A percentile compares a stretch with the other conserved stretches of the same genome.
Evolutionary conservation across 23 red algal species (phyloP).

Genomic region (Gracilaria gracilis): DNA sequence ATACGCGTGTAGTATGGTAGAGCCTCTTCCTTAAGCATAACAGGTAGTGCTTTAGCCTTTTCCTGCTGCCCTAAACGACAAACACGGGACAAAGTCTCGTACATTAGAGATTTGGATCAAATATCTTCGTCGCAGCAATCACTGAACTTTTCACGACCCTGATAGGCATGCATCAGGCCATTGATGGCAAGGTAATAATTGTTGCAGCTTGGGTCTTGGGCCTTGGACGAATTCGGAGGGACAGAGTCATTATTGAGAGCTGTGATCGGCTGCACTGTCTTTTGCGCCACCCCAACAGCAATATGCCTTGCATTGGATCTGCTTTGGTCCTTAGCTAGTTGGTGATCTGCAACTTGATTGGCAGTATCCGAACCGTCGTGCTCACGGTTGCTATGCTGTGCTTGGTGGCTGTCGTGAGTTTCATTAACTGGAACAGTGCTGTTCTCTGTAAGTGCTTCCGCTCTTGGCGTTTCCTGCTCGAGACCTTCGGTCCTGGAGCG

Average conservation of each 20-base stretch:
- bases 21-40: conserved; percentile 11
- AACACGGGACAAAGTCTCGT: neutral
- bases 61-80: neutral
- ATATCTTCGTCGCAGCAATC: conserved; percentile 27
- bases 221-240: neutral
- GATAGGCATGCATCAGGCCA: conserved; percentile 1
- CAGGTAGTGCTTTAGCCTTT: conserved; percentile 21
- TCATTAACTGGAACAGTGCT: neutral
- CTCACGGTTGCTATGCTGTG: no score
- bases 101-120: neutral
- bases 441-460: neutral
- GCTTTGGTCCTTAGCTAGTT: no score
- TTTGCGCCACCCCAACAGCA: no score
- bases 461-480: neutral
- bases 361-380: no score
- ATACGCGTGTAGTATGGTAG: neutral
- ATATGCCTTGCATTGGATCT: no score
- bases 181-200: neutral
- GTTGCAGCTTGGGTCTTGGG: neutral
- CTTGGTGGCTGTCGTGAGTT: no score
- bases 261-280: neutral
- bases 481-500: neutral
- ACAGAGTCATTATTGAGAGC: neutral
- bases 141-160: conserved; percentile 9
- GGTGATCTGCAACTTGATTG: no score